Base-by-base conservation (phyloP, 371 early-diverging fungal genomes). In the Polyrhizophydium stewartii region DNA sequence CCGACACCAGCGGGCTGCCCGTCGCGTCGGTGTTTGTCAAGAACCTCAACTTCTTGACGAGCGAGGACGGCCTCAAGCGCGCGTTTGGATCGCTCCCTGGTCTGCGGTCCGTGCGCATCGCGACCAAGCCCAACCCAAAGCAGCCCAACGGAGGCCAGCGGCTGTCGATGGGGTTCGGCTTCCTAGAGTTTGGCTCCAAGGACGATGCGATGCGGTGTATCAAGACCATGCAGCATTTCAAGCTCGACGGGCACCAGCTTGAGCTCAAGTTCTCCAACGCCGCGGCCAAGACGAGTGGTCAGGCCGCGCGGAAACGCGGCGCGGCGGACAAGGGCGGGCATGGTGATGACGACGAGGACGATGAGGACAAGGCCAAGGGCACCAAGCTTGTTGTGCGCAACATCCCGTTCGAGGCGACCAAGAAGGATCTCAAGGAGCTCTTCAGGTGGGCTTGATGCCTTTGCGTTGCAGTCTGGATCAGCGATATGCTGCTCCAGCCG, bases 401-500 rank as follows among this genome's bases (percentile, higher is more conserved):
- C 79, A 84, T 99, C 55, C 97, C 99, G 45, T 99, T 99, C 75
- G 97, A 99, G 79, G 98, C 99, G 13, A 93, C 97, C 24, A 87
- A 90, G 68, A 90, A 89, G 72, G 99, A 99, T 65, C 73, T 99
- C 55, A 85, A 84, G 38, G 89, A 93, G 66, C 77, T 99, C 41
- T 95, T 99, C 73, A 75, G 83, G 85, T 89, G 81, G 66, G 75
- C 70, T 1, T 21, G 58, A 32, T 30, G 7, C 21, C 45, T 55
- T 37, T 68, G 47, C 12, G 37, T 37, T 21, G 31, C 31, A 58
- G 27, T 56, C 50, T 35, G 16, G 47, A 21, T 56, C 25, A 56
- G 32, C 53, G 49, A 56, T 31, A 16, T 31, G 32, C 57, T 30
- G 37, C 19, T 37, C 28, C n/a, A 46, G 19, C 47, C 30, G 30